Base-by-base conservation (phyloP, 2,329 filamentous ascomycete genomes). In the Fusarium graminum region DNA sequence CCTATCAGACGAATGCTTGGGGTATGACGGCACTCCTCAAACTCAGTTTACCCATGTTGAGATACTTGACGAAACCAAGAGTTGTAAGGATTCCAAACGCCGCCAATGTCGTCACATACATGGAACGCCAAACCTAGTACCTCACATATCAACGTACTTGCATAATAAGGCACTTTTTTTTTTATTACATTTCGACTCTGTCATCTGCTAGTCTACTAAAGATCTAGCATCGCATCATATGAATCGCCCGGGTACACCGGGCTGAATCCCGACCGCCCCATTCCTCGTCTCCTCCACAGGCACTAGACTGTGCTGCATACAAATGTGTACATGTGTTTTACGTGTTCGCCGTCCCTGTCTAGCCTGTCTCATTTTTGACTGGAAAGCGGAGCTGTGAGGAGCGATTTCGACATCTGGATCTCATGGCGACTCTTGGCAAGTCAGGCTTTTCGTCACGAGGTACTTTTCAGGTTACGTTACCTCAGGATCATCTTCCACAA, bases 401-500 rank as follows among this genome's bases (percentile, higher is more conserved):
- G 51, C 40, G 19, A 40, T n/a, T 25, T 49, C 25, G 49, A 47
- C 40, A 46, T 57, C 38, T 29, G 19, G 22, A 57, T 52, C 43
- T 58, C 46, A 39, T 32, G 41, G 34, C 25, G 38, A 43, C 28
- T 16, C 63, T 56, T 55, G 41, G 51, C 54, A 38, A 47, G 43
- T 43, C 58, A 59, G 53, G 43, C 42, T 59, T 67, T 46, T 55
- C 43, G 61, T 69, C 50, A 65, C 50, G 60, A 32, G 52, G 43
- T 59, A 29, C 13, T 36, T 9, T 36, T 9, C n/a, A 36, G 34
- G 8, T 61, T 51, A 65, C 63, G 8, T 61, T 51, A 65, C 63
- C 50, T 57, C 49, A 50, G 36, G 52, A 56, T 61, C 58, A 66
- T 57, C 28, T 29, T 52, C 56, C 69, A 60, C 63, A 67, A 54